Base-by-base conservation (phyloP, 306 rosid genomes). In the Cicer cuneatum region DNA sequence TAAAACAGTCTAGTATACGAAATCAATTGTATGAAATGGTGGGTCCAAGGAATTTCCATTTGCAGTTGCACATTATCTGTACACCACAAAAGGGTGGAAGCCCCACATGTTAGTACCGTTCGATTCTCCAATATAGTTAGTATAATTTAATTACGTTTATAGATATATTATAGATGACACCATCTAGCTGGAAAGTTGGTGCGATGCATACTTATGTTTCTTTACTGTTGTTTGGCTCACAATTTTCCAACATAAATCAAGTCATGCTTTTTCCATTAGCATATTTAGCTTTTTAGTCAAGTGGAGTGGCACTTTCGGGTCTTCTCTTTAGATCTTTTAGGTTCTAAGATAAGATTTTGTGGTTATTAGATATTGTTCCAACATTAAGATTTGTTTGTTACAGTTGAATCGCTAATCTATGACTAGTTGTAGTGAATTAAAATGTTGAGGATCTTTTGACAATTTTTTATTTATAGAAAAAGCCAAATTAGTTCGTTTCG, bases 101-200 rank as follows among this genome's bases (percentile, higher is more conserved):
- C 77, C 80, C 83, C 83, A 78, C 86, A 83, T 83, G 80, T 73
- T 68, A 41, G 67, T 72, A 52, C 63, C 72, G 46, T 77, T 21
- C 42, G 13, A 59, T 59, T 59, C 21, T 72, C 51, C 68, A 61
- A 43, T 60, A 62, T 70, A 10, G 33, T 51, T 43, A 45, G 39
- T 67, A 33, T 65, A 54, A 37, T 69, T 24, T 24, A 24, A 24
- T 24, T 2, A 24, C 33, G 33, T 24, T 24, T 40, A 40, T 51
- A 72, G 60, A 75, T 57, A 24, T 24, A 24, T 68, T 58, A 15
- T 64, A 40, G 69, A 46, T 41, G 58, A 61, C 86, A 79, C 83
- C 86, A 24, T 64, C 43, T 39, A 78, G 57, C 65, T 62, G 72
- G 56, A 72, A 79, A 75, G 81, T 81, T 72, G 75, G 77, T 78